Base-by-base conservation (phyloP, 768 basidiomycete species). In the Mycena capillaripes region DNA sequence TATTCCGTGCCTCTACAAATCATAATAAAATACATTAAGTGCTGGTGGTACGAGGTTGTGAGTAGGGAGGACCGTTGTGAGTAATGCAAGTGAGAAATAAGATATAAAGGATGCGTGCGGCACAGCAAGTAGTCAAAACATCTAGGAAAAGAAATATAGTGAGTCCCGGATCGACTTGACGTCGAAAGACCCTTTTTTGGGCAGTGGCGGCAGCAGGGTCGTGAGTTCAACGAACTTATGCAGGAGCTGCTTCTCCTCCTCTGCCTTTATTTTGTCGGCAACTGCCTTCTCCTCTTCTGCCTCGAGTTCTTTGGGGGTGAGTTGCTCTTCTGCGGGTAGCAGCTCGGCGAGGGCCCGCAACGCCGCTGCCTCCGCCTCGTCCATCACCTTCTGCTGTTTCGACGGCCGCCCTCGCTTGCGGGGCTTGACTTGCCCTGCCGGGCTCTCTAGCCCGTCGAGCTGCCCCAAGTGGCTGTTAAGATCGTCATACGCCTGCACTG, bases 141-240 rank as follows among this genome's bases (percentile, higher is more conserved):
- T 75, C 83, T 89, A 98, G 50, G 97, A 97, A 88, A 98, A 99
- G 89, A 99, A 99, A 82, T 98, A 99, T 42, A 87, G 86, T 50
- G 93, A 95, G 68, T 90, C 82, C 80, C 93, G 93, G 82, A 98
- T 97, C 71, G 86, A 86, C 76, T 89, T 86, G 72, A 99, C 95
- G 74, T 95, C 89, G 80, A 99, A 98, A 67, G 86, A 85, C 65
- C 97, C 97, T 84, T 95, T 95, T 81, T 89, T 79, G 0, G 97
- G 97, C 25, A 96, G 81, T 0, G 91, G 92, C 0, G 97, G 97
- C 23, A 98, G 81, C 75, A 97, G 74, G 75, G 95, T 92, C 36
- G 85, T 81, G 52, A 99, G 82, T 75, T 90, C 86, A 64, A 98
- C 88, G 79, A 96, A 96, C 85, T 89, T 91, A 84, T 86, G 85